Percentiles rank a stretch among this genome's conserved stretches.
Conservation (phyloP, 805 yeast genomes). For the Candida dajiaensis region DNA sequence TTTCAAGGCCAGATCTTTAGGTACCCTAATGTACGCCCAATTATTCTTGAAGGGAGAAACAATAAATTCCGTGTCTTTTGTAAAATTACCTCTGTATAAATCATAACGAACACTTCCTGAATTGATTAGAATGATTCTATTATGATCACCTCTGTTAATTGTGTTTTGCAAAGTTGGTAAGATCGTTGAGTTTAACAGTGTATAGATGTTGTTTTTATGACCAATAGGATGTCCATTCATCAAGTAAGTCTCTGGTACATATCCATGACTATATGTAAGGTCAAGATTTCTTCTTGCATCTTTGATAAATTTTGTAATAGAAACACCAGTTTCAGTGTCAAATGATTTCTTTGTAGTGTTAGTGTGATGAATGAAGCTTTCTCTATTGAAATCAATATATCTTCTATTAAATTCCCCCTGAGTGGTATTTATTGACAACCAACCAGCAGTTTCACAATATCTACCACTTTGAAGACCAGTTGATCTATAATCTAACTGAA, state of each 20-base stretch:
- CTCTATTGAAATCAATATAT: constrained; percentile 76
- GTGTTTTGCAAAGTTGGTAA: constrained; percentile 40
- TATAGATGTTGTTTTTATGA: constrained; percentile 50
- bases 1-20: constrained; percentile 47
- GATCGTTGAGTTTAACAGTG: constrained; percentile 51
- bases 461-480: constrained; percentile 90
- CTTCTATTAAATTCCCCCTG: constrained; percentile 44
- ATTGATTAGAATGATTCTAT: constrained; percentile 61
- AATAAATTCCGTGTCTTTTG: constrained; percentile 71
- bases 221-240: constrained; percentile 63
- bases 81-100: constrained; percentile 76
- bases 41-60: constrained; percentile 80
- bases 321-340: constrained; percentile 49
- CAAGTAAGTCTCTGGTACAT: constrained; percentile 60
- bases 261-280: constrained; percentile 53
- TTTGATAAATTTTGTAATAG: constrained; percentile 39
- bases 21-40: constrained; percentile 66
- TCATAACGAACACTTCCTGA: constrained; percentile 90
- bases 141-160: constrained; percentile 8
- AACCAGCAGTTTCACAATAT: constrained; percentile 92
- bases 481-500: constrained; percentile 55
- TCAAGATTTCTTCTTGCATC: constrained; percentile 41
- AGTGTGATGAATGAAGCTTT: constrained; percentile 65
- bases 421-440: constrained; percentile 52
- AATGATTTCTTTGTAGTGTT: constrained; percentile 28